phyloP scores from a whole-genome alignment of 768 basidiomycete species.

The Hydnum rufescens region DNA sequence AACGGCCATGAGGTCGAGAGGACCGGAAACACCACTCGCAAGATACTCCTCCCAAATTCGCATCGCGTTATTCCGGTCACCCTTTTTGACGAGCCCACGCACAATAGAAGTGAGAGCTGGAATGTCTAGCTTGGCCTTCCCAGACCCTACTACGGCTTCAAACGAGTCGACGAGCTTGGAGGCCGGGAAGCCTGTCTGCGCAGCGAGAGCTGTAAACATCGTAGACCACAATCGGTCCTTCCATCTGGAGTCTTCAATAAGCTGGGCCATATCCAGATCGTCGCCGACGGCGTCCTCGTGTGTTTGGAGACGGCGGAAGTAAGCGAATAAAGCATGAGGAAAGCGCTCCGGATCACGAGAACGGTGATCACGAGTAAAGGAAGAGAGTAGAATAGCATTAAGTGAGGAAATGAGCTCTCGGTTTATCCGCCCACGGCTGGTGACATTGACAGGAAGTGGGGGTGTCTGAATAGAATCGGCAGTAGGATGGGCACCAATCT shows the following conservation, averaged over 20 bases:
- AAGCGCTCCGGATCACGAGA: not conserved
- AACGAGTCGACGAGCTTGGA: not conserved
- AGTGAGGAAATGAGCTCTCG: not conserved
- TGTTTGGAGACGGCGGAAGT: not conserved
- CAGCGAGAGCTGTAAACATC: not conserved
- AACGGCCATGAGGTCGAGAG: not conserved
- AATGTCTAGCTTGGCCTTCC: not conserved
- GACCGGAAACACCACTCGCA: not conserved
- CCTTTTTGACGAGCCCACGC: not conserved
- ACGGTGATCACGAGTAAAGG: not conserved
- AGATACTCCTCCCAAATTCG: not conserved
- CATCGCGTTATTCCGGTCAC: not conserved
- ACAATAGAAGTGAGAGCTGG: not conserved
- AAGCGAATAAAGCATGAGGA: not conserved
- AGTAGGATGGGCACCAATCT: no score
- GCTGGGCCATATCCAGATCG: not conserved
- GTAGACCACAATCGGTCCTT: not conserved
- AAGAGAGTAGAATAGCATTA: not conserved
- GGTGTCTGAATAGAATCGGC: no score
- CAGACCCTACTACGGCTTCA: not conserved
- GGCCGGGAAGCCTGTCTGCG: not conserved
- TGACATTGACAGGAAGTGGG: not conserved
- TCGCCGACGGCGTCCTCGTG: not conserved
- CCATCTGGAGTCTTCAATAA: not conserved
- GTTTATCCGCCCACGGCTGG: not conserved